These are phyloP conservation scores for Fusarium sp. DNA, from an alignment of 2,329 filamentous ascomycete genomes.

Conservation along the genomic window DNA sequence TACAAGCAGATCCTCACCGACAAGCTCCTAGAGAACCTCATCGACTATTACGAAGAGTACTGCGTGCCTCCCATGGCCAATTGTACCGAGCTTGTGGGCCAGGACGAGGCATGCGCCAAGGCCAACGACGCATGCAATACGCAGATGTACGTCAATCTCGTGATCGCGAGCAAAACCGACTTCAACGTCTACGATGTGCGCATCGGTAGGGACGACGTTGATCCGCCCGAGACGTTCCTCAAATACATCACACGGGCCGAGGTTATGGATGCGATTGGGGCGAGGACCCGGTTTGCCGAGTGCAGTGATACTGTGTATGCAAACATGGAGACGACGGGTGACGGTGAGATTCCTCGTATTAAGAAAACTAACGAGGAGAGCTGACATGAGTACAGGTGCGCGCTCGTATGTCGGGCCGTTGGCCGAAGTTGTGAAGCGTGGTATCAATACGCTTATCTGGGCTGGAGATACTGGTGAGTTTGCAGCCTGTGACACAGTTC, in stretches of 20 bases:
- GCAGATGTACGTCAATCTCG: conserved; percentile 44
- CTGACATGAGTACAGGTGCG: conserved; percentile 46
- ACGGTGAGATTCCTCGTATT: conserved; percentile 25
- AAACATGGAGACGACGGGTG: conserved; percentile 41
- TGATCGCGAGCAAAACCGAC: conserved; percentile 43
- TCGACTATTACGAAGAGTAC: conserved; percentile 47
- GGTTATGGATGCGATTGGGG: conserved; percentile 43
- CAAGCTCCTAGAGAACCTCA: conserved; percentile 30
- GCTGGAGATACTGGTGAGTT: conserved; percentile 61
- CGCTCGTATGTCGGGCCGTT: conserved; percentile 59
- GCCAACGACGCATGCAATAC: conserved; percentile 45
- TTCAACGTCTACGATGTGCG: conserved; percentile 62
- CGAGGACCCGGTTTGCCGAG: conserved; percentile 40
- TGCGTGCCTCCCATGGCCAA: conserved; percentile 40
- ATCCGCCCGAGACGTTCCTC: conserved; percentile 41
- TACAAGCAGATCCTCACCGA: conserved; percentile 47
- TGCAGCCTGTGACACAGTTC: not conserved
- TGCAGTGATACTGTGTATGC: conserved; percentile 41
- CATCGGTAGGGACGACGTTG: conserved; percentile 37
- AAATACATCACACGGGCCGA: conserved; percentile 42
- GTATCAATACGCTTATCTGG: conserved; percentile 63
- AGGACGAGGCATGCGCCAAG: conserved; percentile 44
- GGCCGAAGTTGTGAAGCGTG: conserved; percentile 58
- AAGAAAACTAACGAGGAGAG: not conserved
- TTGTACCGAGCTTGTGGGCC: conserved; percentile 38